phyloP scores from a whole-genome alignment of 371 early-diverging fungal genomes.

The Thermomucor indicae-seudaticae region DNA sequence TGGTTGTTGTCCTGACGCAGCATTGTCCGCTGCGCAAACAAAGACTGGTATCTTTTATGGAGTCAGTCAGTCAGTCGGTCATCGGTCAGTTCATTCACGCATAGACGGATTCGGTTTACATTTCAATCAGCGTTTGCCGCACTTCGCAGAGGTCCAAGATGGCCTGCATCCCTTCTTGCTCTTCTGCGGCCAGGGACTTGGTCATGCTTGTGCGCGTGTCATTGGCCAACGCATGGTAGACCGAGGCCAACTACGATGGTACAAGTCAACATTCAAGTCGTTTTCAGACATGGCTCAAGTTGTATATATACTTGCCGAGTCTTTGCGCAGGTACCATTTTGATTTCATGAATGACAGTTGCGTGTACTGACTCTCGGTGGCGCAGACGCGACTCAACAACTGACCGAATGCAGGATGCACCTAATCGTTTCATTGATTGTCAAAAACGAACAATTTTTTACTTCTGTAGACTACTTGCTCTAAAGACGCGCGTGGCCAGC shows the following conservation, averaged over 20 bases:
- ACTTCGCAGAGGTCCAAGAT: conserved; percentile 22
- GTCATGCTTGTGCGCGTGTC: no score
- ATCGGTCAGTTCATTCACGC: neutral
- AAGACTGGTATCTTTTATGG: conserved; percentile 24
- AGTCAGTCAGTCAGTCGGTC: neutral
- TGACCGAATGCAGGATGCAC: conserved; percentile 26
- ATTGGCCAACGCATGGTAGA: conserved; percentile 28
- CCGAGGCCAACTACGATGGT: conserved; percentile 7
- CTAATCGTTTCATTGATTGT: conserved; percentile 1
- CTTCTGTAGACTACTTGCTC: conserved; percentile 17
- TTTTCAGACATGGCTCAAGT: no score
- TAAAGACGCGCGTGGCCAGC: conserved; percentile 31
- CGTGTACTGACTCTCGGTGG: conserved; percentile 29
- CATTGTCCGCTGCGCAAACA: conserved; percentile 33
- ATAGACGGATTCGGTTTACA: conserved; percentile 14
- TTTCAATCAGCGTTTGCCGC: conserved; percentile 31
- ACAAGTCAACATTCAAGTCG: neutral
- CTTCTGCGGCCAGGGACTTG: no score
- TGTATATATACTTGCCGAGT: conserved; percentile 38
- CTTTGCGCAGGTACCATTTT: conserved; percentile 47
- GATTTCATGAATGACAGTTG: conserved; percentile 39
- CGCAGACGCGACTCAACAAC: conserved; percentile 24
- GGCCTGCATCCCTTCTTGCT: conserved; percentile 19
- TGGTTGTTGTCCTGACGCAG: no score
- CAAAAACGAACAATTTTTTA: neutral